These are phyloP conservation scores for Phalaenopsis aphrodite DNA, from an alignment of 106 monocot species.

Conservation along the genomic window DNA sequence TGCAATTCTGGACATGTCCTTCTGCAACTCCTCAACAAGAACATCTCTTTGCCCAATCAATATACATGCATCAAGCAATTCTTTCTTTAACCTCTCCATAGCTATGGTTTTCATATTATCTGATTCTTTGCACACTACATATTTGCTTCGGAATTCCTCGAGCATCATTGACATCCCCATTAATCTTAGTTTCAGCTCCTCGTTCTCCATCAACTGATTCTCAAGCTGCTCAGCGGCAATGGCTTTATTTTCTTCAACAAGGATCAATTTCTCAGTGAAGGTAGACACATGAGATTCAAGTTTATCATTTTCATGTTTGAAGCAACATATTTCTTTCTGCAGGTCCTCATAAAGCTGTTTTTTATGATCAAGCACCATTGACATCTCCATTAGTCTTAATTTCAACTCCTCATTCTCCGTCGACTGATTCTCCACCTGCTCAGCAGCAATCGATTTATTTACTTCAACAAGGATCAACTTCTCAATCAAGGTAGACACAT, in stretches of 20 bases:
- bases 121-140: conserved; percentile 13
- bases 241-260: conserved; percentile 87
- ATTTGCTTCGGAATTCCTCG: conserved; percentile 10
- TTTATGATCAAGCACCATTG: conserved; percentile 26
- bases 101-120: not conserved
- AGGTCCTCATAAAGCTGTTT: conserved; percentile 24
- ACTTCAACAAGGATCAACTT: conserved; percentile 70
- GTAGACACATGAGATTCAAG: conserved; percentile 25
- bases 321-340: conserved; percentile 29
- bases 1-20: conserved; percentile 27
- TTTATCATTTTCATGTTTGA: conserved; percentile 36
- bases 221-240: conserved; percentile 67
- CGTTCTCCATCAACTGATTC: not conserved
- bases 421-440: conserved; percentile 37
- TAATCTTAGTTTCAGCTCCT: not conserved
- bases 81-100: conserved; percentile 2
- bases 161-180: conserved; percentile 3
- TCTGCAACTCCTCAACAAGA: conserved; percentile 28
- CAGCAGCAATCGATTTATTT: conserved; percentile 77
- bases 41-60: too few species aligned
- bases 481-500: conserved; percentile 37
- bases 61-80: not conserved
- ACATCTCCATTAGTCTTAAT: not conserved
- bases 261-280: conserved; percentile 53
- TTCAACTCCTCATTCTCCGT: conserved; percentile 1